These are phyloP conservation scores for Euphrasia confusa DNA, from an alignment of 257 asterid species.

Conservation along the genomic window DNA sequence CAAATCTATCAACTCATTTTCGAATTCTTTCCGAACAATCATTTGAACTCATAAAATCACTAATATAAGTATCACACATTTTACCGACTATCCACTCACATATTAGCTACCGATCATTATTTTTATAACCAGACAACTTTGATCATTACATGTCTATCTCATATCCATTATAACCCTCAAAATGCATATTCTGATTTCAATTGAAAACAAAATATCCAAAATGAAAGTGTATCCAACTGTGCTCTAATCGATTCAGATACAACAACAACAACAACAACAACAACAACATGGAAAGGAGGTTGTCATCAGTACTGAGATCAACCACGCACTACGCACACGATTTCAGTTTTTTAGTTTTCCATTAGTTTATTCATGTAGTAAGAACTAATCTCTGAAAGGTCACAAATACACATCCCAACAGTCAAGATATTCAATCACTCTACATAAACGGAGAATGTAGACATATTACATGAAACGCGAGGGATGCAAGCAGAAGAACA, in stretches of 20 bases:
- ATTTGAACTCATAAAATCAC: no score
- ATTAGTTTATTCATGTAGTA: neutral
- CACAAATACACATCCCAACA: conserved; percentile 1
- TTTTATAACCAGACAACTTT: neutral
- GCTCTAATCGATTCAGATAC: neutral
- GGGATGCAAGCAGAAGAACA: conserved; percentile 10
- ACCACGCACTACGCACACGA: neutral
- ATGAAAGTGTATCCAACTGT: neutral
- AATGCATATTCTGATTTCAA: neutral
- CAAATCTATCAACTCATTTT: no score
- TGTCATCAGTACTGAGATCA: neutral
- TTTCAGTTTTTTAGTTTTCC: neutral
- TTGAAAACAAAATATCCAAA: neutral
- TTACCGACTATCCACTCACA: no score
- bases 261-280: neutral
- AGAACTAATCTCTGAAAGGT: neutral
- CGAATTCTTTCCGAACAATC: no score
- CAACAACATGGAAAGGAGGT: neutral
- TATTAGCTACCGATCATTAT: no score
- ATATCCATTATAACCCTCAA: neutral
- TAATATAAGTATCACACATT: neutral
- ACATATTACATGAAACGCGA: neutral
- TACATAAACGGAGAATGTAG: neutral
- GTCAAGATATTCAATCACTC: neutral
- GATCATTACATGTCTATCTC: neutral